Base-by-base conservation (phyloP, 257 asterid genomes). In the Mitragyna speciosa region DNA sequence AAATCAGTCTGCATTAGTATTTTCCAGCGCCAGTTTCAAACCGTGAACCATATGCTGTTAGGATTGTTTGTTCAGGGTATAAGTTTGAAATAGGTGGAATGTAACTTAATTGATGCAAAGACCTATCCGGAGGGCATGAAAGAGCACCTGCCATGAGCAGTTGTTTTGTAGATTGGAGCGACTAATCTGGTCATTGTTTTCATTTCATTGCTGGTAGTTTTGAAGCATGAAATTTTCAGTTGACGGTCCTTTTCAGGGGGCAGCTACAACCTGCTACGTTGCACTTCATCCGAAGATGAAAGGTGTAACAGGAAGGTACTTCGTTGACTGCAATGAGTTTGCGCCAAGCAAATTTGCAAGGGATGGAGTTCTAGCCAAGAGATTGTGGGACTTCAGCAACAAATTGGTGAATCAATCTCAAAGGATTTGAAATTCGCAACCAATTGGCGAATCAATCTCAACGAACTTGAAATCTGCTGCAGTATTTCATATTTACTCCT, bases 231-330 rank as follows among this genome's bases (percentile, higher is more conserved):
- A 12, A 11, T 45, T 14, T 24, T 51, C 31, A 28, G 47, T 24
- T 30, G n/a, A 22, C 74, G 73, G 39, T 72, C 17, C 72, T 45
- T 52, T 81, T 15, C 73, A 90, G 95, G 97, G 95, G 45, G 95
- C 97, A 19, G 91, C 97, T 30, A 93, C 97, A 43, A 91, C 97
- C 36, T 89, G 97, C 86, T 93, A 87, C 67, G 92, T 87, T 14
- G 97, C 97, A 1, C 92, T 93, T 31, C 92, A 91, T 75, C 94
- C 91, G 12, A 68, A 81, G 24, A 0, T 89, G 85, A 82, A 85
- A 81, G 93, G 92, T 2, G 86, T 87, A 2, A 78, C 90, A 0
- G 97, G 94, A 61, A 88, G 89, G 80, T 91, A 91, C 85, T 93
- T 86, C 72, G 63, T 67, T 0, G 96, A 92, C 77, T 87, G 94